A percentile compares a stretch with the other conserved stretches of the same genome.
phyloP scores from a whole-genome alignment of 768 basidiomycete genomes.

The Termitomyces sp. region DNA sequence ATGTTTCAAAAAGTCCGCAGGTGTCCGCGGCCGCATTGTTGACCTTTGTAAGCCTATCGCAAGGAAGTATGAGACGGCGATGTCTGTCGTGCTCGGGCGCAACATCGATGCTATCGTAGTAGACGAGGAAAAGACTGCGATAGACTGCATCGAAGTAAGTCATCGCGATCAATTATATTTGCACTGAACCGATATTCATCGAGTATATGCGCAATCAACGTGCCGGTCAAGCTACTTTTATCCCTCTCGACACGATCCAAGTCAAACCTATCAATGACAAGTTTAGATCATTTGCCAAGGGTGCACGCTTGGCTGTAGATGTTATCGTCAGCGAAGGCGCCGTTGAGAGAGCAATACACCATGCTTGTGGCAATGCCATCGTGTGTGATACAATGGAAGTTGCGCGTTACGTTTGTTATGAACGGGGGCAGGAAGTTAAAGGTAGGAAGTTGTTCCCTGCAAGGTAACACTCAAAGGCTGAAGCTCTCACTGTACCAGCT shows the following conservation, averaged over 20 bases:
- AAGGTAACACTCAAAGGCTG: background rate
- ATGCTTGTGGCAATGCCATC: slow-evolving; percentile 91
- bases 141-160: slow-evolving; percentile 91
- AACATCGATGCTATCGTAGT: slow-evolving; percentile 96
- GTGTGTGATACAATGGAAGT: slow-evolving; percentile 96
- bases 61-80: slow-evolving; percentile 87
- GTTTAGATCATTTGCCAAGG: slow-evolving; percentile 86
- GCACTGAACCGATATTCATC: background rate
- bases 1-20: slow-evolving; percentile 27
- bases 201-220: slow-evolving; percentile 95
- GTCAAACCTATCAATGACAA: slow-evolving; percentile 93
- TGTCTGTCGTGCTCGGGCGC: slow-evolving; percentile 87
- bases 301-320: slow-evolving; percentile 80
- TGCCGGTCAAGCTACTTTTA: slow-evolving; percentile 93
- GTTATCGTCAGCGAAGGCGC: slow-evolving; percentile 77
- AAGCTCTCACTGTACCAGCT: slow-evolving; percentile 42
- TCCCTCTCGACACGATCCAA: slow-evolving; percentile 97
- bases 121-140: slow-evolving; percentile 94
- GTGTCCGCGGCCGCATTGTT: slow-evolving; percentile 87
- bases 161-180: background rate
- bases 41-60: slow-evolving; percentile 94
- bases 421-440: slow-evolving; percentile 95
- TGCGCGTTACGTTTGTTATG: slow-evolving; percentile 86
- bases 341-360: slow-evolving; percentile 92
- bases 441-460: slow-evolving; percentile 43